Evolutionary conservation across 2,329 filamentous ascomycete species (phyloP).

Genomic region (Paraphoma chrysanthemicola): DNA sequence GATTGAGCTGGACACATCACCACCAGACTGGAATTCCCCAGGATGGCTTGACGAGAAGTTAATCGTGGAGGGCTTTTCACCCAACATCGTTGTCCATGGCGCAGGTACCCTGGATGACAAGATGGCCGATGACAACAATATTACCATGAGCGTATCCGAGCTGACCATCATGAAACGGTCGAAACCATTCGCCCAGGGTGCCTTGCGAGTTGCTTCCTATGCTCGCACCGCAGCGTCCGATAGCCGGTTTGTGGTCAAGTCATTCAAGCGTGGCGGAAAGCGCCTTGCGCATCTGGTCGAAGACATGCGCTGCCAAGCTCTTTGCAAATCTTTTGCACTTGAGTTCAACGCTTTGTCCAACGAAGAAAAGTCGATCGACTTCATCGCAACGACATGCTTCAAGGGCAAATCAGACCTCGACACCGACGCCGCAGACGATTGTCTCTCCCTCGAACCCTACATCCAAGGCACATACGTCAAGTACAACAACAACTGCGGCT

Average conservation of each 20-base stretch:
- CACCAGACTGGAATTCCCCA: background rate
- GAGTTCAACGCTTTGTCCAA: background rate
- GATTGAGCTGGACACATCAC: background rate
- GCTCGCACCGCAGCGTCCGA: background rate
- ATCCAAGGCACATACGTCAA: background rate
- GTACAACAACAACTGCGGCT: background rate
- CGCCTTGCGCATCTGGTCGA: background rate
- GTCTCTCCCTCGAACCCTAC: background rate
- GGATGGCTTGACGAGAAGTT: background rate
- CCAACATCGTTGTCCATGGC: background rate
- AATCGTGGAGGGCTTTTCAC: background rate
- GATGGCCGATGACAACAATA: background rate
- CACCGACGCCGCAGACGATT: background rate
- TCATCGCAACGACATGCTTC: background rate
- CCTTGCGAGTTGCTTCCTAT: background rate
- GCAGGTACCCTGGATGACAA: background rate
- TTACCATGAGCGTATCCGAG: background rate
- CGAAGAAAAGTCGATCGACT: background rate
- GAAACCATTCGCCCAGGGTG: background rate
- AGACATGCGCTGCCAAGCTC: background rate
- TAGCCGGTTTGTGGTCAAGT: background rate
- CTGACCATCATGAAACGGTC: background rate
- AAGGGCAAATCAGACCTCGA: background rate
- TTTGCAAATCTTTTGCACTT: background rate
- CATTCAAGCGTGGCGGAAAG: background rate